Evolutionary conservation across 148 eudicot genomes (phyloP), one percentile per base, ranked within the genome.

Genomic region (Polygonum maritimum): DNA sequence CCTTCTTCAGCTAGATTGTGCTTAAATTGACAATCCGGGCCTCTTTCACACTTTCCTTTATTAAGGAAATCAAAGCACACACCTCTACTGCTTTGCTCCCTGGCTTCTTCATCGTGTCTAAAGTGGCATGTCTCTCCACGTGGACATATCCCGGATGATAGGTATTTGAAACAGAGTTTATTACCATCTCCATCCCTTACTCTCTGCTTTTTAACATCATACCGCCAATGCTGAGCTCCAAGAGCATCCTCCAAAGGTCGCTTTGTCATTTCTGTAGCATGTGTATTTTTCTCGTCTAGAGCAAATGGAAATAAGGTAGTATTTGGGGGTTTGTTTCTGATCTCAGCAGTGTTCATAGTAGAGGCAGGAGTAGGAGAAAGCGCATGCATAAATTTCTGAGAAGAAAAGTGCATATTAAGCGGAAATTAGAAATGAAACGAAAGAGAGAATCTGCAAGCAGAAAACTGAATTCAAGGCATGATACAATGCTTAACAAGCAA

Each of bases 371-470:
- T 90, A 36, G 97, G 98, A 81, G 98, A 94, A 80, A 94, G 84
- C 39, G 98, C 98, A 87, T 94, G 98, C 69, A 94, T 81, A 81
- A 92, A 94, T 86, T 94, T 94, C 98, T 94, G 97, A 54, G 75
- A 67, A 36, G 19, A 15, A 60, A 67, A 35, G 71, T 38, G 38
- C 14, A 14, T 9, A 36, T 38, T 31, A 67, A 67, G 15, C 1
- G 7, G 0, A 36, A 35, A 36, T 36, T 13, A 63, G 71, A 67
- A 63, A 33, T 14, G 35, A 14, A 62, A 67, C 36, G 44, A 36
- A 67, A 36, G 8, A 36, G 69, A 62, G 38, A 70, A 26, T 12
- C 21, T 31, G 22, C 5, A 65, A 65, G 44, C 7, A 65, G 44
- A 65, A 65, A 13, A 21, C 41, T 22, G 39, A 65, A 63, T 63